Base-by-base conservation (phyloP, 192 early-diverging fungal genomes). In the Linnemannia zychae region DNA sequence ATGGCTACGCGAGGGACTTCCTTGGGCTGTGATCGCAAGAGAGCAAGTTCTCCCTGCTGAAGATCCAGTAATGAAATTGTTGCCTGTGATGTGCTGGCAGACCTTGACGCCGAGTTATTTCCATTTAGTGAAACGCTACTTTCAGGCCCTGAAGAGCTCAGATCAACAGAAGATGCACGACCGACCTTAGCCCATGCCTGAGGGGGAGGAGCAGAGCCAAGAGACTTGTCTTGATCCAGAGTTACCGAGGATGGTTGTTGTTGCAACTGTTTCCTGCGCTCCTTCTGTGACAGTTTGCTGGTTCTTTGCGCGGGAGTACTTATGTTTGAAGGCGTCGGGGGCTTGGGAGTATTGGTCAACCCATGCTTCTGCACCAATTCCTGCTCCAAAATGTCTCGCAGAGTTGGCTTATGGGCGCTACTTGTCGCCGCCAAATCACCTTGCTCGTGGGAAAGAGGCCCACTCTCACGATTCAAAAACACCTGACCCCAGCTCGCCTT, bases 311-410 rank as follows among this genome's bases (percentile, higher is more conserved):
- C 69, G 37, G 22, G 24, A 18, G 40, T 47, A 49, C 16, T 63
- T 15, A 67, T 13, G n/a, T 57, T 37, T 9, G 24, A 13, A 40
- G 68, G 22, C 34, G 36, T 75, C 9, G 53, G 33, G 20, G 66
- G 11, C 37, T 40, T 49, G 9, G 16, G 63, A 11, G 4, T 3
- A 16, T 48, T 49, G 15, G 46, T 57, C 50, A 79, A 74, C 2
- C 70, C 73, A 15, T 82, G 80, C n/a, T 44, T 65, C 47, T 78
- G 75, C 40, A 31, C 57, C 13, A 63, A 13, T 63, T 88, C 89
- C 28, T 81, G 49, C 7, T 90, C 87, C 53, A 88, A 69, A 74
- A 90, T 90, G 13, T 90, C 87, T 9, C 89, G 80, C 50, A 90
- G 44, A 22, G 89, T 87, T 31, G 84, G 84, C 38, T 74, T 75